Evolutionary conservation across 768 basidiomycete genomes (phyloP), one percentile per base, ranked within the genome.

Genomic region (Mycena olivaceomarginata): DNA sequence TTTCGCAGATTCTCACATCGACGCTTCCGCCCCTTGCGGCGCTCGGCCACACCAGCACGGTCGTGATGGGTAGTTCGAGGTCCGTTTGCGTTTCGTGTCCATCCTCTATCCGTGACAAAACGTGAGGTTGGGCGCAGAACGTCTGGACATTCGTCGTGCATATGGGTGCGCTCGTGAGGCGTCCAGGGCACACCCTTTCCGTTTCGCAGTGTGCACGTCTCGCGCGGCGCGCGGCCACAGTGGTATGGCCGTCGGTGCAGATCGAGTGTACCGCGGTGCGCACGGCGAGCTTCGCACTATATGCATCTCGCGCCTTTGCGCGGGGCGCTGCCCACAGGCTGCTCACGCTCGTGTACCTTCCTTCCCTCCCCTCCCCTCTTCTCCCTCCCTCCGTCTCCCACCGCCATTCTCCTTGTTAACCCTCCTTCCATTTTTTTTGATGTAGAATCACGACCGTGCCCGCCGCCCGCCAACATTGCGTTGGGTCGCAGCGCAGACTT

Each of bases 361-460:
- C 43, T 45, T 10, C 43, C 43, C 43, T 45, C 11, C 43, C 43
- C 43, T 45, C 11, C 43, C 43, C 43, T 45, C n/a, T n/a, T 25
- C 56, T n/a, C n/a, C 31, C 8, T 25, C n/a, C 12, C n/a, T 25
- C n/a, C 22, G 4, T 25, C n/a, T 25, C n/a, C n/a, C 56, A 22
- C 56, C n/a, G 20, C 22, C 56, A 10, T 11, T n/a, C 22, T 57
- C 56, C 22, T n/a, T 12, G 20, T 25, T 57, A 18, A 25, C 56
- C 56, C n/a, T n/a, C 7, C 56, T 22, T 22, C 56, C 22, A 20
- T 57, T 11, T 13, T 25, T 22, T 62, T 46, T 4, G n/a, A 31
- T 69, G 4, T 37, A 93, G 92, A 57, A 94, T 94, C 83, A 88
- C 92, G 1, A 91, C 92, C 80, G 88, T 93, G 48, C 89, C 90